Evolutionary conservation across 2,329 filamentous ascomycete species (phyloP).

Genomic region (Phyllosticta paracitricarpa): DNA sequence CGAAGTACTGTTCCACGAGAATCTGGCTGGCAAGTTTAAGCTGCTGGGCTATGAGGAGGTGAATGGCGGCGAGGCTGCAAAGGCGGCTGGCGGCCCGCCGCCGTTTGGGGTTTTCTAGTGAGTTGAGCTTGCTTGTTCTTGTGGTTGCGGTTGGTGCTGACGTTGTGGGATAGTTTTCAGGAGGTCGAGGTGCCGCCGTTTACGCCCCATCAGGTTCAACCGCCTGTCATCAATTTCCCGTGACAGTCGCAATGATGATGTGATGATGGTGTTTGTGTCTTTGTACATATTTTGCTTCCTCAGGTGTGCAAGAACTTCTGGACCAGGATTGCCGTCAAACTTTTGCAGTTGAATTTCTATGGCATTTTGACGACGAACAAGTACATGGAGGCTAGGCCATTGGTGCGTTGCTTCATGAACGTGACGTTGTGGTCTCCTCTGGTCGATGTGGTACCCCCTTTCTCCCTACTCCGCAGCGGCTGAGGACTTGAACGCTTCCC

Average conservation of each 20-base stretch:
- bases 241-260: not conserved
- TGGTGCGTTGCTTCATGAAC: no score
- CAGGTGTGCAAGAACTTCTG: no score
- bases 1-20: not conserved
- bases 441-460: no score
- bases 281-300: not conserved
- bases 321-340: no score
- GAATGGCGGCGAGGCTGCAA: not conserved
- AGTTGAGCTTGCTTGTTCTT: not conserved
- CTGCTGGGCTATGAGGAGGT: not conserved
- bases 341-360: no score
- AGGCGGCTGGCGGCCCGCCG: not conserved
- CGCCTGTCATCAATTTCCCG: not conserved
- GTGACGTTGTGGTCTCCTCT: no score
- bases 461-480: no score
- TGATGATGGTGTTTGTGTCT: not conserved
- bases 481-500: no score
- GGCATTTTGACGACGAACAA: no score
- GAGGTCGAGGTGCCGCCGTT: not conserved
- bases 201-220: not conserved
- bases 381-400: no score
- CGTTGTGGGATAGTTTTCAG: not conserved
- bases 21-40: not conserved
- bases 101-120: not conserved
- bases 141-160: not conserved